phyloP scores from a whole-genome alignment of 371 early-diverging fungal genomes.

The Mucor lusitanicus region DNA sequence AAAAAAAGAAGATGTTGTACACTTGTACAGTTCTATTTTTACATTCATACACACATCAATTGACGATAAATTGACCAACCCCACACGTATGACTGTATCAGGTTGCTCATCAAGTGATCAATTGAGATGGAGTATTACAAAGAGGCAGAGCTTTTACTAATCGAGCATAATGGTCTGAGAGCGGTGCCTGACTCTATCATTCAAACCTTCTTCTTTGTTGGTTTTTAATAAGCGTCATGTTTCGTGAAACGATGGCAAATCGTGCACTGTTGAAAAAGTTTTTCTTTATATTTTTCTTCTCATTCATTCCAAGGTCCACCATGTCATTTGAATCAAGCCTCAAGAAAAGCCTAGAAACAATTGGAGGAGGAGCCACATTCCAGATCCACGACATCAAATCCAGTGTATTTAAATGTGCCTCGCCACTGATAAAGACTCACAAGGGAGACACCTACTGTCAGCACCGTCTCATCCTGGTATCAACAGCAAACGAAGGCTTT shows the following conservation, averaged over 20 bases:
- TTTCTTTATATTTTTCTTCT: neutral
- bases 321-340: slow-evolving; percentile 7
- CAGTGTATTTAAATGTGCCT: neutral
- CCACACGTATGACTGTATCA: neutral
- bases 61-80: neutral
- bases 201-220: neutral
- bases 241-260: neutral
- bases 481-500: slow-evolving; percentile 14
- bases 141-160: neutral
- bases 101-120: neutral
- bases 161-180: neutral
- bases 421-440: slow-evolving; percentile 9
- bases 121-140: neutral
- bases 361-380: neutral
- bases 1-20: no score
- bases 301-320: neutral
- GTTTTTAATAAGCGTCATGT: neutral
- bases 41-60: no score
- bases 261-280: neutral
- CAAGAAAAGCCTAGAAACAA: neutral
- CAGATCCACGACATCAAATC: slow-evolving; percentile 1
- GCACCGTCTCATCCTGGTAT: slow-evolving; percentile 20
- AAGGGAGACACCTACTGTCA: slow-evolving; percentile 12
- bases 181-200: neutral
- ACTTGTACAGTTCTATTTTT: no score